Evolutionary conservation across 768 basidiomycete species (phyloP).

Genomic region (Leccinum fibrillosum): DNA sequence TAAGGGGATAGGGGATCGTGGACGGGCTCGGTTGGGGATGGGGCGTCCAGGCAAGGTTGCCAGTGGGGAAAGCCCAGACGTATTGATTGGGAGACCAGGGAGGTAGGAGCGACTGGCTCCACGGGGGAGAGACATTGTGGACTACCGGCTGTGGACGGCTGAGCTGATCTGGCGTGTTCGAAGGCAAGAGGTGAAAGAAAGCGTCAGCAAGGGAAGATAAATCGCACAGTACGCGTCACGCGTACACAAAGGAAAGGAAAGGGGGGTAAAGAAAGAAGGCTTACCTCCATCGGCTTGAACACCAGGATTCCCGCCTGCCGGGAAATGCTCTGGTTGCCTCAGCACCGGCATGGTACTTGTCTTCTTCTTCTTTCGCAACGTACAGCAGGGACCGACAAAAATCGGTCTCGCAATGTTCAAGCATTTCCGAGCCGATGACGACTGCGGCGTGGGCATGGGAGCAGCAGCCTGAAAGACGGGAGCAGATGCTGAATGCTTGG

Average conservation of each 20-base stretch:
- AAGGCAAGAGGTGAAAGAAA: neutral
- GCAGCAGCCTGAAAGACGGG: conserved; percentile 17
- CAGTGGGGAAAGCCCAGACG: conserved; percentile 24
- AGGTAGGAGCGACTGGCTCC: neutral
- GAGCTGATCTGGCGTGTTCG: conserved; percentile 6
- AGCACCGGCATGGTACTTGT: neutral
- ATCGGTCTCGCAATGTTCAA: conserved; percentile 8
- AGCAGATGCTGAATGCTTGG: conserved; percentile 14
- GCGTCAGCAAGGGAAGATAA: conserved; percentile 1
- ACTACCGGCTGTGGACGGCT: neutral
- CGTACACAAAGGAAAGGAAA: neutral
- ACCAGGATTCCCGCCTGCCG: conserved; percentile 19
- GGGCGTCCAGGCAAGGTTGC: conserved; percentile 26
- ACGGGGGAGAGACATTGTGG: conserved; percentile 2
- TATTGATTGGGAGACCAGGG: conserved; percentile 19
- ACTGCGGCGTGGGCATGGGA: neutral
- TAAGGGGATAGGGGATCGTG: neutral
- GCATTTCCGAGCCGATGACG: neutral
- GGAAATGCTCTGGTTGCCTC: conserved; percentile 14
- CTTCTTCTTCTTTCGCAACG: neutral
- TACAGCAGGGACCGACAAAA: conserved; percentile 11
- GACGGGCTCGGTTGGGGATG: conserved; percentile 16
- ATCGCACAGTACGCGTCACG: neutral
- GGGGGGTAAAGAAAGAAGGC: neutral
- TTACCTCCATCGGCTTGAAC: conserved; percentile 19